These are phyloP conservation scores for Fusarium sacchari DNA, from an alignment of 2,329 filamentous ascomycete genomes.

Conservation along the genomic window DNA sequence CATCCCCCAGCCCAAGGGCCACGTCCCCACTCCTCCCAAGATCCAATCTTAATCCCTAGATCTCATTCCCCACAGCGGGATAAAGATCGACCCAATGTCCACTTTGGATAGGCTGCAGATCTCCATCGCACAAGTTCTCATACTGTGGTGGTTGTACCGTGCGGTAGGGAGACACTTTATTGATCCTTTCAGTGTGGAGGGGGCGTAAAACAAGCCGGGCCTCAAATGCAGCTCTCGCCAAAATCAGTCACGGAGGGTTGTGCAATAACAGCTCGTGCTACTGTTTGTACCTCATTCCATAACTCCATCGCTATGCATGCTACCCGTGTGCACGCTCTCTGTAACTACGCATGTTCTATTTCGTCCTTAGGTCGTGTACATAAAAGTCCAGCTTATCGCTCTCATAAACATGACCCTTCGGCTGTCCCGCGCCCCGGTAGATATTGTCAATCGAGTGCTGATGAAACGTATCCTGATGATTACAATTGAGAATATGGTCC, in stretches of 20 bases:
- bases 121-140: background rate
- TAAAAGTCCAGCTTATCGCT: constrained; percentile 71
- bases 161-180: background rate
- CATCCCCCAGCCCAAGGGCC: background rate
- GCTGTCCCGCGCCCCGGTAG: constrained; percentile 78
- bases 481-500: constrained; percentile 83
- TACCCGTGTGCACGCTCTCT: constrained; percentile 33
- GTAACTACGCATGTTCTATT: constrained; percentile 18
- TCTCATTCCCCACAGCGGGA: constrained; percentile 7
- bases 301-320: constrained; percentile 43
- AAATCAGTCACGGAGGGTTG: background rate
- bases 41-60: constrained; percentile 14
- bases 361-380: constrained; percentile 62
- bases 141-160: background rate
- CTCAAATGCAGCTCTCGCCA: background rate
- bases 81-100: constrained; percentile 5
- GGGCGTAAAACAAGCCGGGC: background rate
- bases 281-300: background rate
- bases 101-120: background rate
- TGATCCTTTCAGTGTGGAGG: background rate
- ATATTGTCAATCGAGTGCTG: constrained; percentile 74
- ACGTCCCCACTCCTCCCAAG: constrained; percentile 9
- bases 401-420: constrained; percentile 75
- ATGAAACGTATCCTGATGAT: constrained; percentile 84
- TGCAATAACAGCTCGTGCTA: background rate